Evolutionary conservation across 257 asterid genomes (phyloP).

Genomic region (Solanum habrochaites): DNA sequence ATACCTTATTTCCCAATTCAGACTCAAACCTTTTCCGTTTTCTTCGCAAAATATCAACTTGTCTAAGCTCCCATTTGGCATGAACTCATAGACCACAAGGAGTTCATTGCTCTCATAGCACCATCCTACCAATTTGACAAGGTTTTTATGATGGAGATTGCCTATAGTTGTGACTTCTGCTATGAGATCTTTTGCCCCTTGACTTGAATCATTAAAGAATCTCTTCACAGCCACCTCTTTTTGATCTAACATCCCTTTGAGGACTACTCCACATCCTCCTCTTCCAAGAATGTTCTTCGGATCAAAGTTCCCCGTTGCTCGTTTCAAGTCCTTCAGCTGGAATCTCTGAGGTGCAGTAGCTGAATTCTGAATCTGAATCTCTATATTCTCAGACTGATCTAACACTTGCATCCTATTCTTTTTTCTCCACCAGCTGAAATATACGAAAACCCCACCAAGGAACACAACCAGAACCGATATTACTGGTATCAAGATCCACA

Average conservation of each 20-base stretch:
- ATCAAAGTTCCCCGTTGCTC: background rate
- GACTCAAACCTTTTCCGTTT: background rate
- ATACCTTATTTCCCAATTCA: conserved; percentile 3
- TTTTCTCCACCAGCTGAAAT: background rate
- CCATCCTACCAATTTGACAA: conserved; percentile 4
- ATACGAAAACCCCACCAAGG: background rate
- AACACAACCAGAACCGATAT: background rate
- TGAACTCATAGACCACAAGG: conserved; percentile 7
- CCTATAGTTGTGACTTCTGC: conserved; percentile 14
- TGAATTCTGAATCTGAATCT: background rate
- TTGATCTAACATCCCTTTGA: background rate
- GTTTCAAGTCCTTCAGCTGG: background rate
- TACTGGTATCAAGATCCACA: conserved; percentile 6
- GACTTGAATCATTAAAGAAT: background rate
- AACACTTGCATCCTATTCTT: background rate
- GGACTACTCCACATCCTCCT: conserved; percentile 11
- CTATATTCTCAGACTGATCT: background rate
- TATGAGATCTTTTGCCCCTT: background rate
- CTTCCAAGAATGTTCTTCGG: background rate
- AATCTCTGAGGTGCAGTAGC: conserved; percentile 6
- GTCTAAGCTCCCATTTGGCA: conserved; percentile 11
- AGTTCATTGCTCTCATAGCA: conserved; percentile 2
- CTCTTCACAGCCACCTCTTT: conserved; percentile 5
- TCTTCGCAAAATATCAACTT: background rate
- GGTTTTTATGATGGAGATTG: conserved; percentile 3